Percentiles rank a stretch among this genome's conserved stretches.
These are phyloP conservation scores for Lantana camara DNA, from an alignment of 257 asterid genomes.

Conservation along the genomic window DNA sequence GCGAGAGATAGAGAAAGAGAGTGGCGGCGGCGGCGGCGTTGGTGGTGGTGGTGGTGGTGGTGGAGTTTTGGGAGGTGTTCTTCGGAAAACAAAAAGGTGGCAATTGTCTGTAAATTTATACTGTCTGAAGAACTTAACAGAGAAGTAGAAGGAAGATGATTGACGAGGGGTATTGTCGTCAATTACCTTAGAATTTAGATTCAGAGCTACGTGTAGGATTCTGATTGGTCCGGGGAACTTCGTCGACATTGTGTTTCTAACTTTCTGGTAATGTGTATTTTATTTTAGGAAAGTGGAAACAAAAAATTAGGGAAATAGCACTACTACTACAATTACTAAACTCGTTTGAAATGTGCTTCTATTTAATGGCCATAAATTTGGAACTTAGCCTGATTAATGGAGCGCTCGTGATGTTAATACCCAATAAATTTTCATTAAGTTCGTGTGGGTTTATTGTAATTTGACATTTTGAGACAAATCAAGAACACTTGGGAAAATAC, in stretches of 20 bases:
- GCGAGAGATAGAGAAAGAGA: neutral
- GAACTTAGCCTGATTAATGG: neutral
- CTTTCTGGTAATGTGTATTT: neutral
- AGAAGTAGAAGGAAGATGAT: neutral
- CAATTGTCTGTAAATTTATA: constrained; percentile 21
- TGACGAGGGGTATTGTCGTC: constrained; percentile 22
- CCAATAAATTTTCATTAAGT: neutral
- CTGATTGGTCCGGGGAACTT: neutral
- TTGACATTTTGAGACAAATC: neutral
- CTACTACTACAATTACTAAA: constrained; percentile 1
- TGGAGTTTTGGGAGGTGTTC: constrained; percentile 28
- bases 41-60: constrained; percentile 13
- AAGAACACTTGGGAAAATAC: too few relatives aligned
- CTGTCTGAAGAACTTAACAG: neutral
- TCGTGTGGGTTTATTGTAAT: neutral
- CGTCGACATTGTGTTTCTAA: neutral
- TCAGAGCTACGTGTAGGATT: neutral
- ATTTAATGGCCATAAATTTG: constrained; percentile 24
- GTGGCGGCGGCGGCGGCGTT: neutral
- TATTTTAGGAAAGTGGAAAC: neutral
- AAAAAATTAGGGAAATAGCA: constrained; percentile 7
- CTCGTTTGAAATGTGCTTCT: constrained; percentile 7
- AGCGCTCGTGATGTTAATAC: constrained; percentile 1
- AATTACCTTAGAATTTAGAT: neutral
- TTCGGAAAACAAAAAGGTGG: constrained; percentile 41